A percentile compares a stretch with the other conserved stretches of the same genome.
phyloP scores from a whole-genome alignment of 805 yeast genomes.

The Wickerhamiella cacticola region DNA sequence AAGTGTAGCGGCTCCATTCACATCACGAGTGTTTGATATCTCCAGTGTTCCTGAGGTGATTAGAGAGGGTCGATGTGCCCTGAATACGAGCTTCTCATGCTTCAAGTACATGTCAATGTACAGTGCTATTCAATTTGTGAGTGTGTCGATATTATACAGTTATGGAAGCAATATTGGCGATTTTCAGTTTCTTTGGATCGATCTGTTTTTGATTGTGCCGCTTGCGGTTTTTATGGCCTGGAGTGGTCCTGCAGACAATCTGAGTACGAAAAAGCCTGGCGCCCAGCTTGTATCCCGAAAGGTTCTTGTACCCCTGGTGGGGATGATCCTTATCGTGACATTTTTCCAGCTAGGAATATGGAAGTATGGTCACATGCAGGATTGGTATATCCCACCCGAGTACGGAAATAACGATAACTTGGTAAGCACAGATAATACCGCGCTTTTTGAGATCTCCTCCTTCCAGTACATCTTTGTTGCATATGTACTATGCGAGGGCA shows the following conservation, averaged over 20 bases:
- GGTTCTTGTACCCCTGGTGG: conserved; percentile 68
- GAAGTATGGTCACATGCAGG: conserved; percentile 40
- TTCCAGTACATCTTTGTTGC: conserved; percentile 85
- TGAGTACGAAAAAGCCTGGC: conserved; percentile 71
- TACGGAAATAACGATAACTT: conserved; percentile 77
- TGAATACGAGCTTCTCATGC: conserved; percentile 91
- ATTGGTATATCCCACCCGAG: conserved; percentile 72
- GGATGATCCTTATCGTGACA: conserved; percentile 55
- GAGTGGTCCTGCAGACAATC: conserved; percentile 60
- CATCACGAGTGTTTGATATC: conserved; percentile 79
- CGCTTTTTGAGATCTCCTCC: conserved; percentile 65
- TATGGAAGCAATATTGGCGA: conserved; percentile 92
- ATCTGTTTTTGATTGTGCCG: conserved; percentile 79
- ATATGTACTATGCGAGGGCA: conserved; percentile 75
- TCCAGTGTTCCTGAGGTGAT: conserved; percentile 87
- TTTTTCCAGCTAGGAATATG: conserved; percentile 60
- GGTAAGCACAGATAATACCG: conserved; percentile 79
- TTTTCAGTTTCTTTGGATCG: conserved; percentile 91
- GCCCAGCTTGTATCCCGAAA: conserved; percentile 88
- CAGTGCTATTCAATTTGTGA: conserved; percentile 88
- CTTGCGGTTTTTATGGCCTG: conserved; percentile 95
- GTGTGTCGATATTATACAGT: conserved; percentile 74
- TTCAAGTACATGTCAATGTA: conserved; percentile 96
- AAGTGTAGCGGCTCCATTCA: conserved; percentile 96
- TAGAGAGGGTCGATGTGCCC: conserved; percentile 86